Percentiles rank a stretch among this genome's conserved stretches.
These are phyloP conservation scores for Podaxis sp. DNA, from an alignment of 768 basidiomycete species.

Conservation along the genomic window DNA sequence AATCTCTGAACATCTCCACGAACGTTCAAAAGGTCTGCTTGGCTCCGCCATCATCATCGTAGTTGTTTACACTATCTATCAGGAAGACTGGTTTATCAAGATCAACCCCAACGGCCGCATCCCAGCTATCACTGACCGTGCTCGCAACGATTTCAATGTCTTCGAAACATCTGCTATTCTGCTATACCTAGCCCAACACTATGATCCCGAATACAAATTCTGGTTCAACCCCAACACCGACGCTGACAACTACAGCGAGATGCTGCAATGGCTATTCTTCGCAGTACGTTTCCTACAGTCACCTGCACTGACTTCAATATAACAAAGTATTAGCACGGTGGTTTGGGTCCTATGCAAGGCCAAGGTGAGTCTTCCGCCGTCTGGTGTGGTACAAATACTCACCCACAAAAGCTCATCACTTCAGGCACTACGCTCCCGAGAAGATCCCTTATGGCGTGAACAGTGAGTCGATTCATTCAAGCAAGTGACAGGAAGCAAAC, in stretches of 20 bases:
- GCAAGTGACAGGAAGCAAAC: background rate
- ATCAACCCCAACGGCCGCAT: conserved; percentile 74
- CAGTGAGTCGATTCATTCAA: conserved; percentile 33
- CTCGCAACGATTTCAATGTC: conserved; percentile 56
- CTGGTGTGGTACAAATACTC: background rate
- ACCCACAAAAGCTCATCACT: conserved; percentile 55
- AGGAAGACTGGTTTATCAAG: conserved; percentile 71
- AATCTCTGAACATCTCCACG: conserved; percentile 52
- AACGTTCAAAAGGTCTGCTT: conserved; percentile 66
- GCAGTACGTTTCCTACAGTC: conserved; percentile 34
- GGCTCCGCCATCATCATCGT: background rate
- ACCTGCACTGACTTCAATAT: background rate
- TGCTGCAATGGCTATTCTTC: conserved; percentile 87
- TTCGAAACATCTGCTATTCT: conserved; percentile 83
- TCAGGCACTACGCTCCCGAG: conserved; percentile 58
- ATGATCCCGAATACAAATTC: conserved; percentile 73
- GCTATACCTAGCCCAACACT: conserved; percentile 77
- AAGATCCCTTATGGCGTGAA: conserved; percentile 68
- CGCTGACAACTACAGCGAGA: conserved; percentile 62
- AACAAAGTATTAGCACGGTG: conserved; percentile 53
- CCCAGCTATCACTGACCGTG: conserved; percentile 59
- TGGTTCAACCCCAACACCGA: conserved; percentile 50
- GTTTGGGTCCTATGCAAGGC: conserved; percentile 86
- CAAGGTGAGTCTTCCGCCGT: conserved; percentile 30
- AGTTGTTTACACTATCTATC: background rate